phyloP scores from a whole-genome alignment of 2,329 filamentous ascomycete genomes.

The Xylariaceae sp. region DNA sequence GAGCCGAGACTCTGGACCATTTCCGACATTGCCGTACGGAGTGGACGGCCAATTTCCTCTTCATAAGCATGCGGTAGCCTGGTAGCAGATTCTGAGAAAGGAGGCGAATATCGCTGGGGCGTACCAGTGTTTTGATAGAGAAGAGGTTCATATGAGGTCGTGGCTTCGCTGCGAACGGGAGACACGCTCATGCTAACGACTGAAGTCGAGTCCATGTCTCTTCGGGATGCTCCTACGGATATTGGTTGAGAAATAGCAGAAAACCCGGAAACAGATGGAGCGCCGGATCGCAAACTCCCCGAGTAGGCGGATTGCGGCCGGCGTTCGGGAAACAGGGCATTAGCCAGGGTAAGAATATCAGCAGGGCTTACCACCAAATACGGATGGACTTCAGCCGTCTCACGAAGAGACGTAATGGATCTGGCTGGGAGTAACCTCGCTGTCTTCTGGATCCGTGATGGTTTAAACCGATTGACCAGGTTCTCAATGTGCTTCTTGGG shows the following conservation, averaged over 20 bases:
- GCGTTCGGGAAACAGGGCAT: conserved; percentile 76
- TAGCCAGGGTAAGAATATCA: conserved; percentile 75
- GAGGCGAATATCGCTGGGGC: conserved; percentile 53
- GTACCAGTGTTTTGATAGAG: conserved; percentile 47
- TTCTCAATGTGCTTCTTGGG: conserved; percentile 68
- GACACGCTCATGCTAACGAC: conserved; percentile 69
- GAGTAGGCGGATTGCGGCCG: conserved; percentile 60
- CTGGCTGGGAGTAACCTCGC: conserved; percentile 65
- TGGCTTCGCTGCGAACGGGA: conserved; percentile 66
- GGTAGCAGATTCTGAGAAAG: conserved; percentile 42
- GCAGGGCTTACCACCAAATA: conserved; percentile 76
- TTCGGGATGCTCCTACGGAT: conserved; percentile 55
- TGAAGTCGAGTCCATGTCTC: conserved; percentile 63
- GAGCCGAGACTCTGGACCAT: conserved; percentile 63
- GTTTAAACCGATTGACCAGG: conserved; percentile 62
- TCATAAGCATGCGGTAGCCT: conserved; percentile 50
- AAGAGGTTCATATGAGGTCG: conserved; percentile 61
- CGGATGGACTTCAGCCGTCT: conserved; percentile 74
- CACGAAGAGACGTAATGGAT: conserved; percentile 67
- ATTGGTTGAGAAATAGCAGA: conserved; percentile 64
- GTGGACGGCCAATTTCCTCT: conserved; percentile 60
- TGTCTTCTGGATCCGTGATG: conserved; percentile 45
- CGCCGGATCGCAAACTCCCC: conserved; percentile 61
- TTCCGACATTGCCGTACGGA: conserved; percentile 66
- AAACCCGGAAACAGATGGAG: conserved; percentile 64